Evolutionary conservation across 331 rosid genomes (phyloP), one percentile per base, ranked within the genome.

Genomic region (Saraca asoca): DNA sequence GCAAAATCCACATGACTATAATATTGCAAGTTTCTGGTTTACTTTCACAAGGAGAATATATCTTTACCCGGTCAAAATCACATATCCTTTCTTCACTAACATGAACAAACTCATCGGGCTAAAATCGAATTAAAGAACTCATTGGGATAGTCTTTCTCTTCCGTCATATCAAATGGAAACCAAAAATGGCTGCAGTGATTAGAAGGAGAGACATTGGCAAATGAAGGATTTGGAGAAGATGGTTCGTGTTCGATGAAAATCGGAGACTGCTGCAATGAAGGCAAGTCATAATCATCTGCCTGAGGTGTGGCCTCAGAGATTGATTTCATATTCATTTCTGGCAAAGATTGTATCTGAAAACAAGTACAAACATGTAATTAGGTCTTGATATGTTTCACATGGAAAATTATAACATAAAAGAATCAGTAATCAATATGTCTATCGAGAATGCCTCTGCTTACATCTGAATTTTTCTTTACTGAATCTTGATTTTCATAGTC

Each of bases 51-150:
- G 48, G 58, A 55, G 34, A 48, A 11, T 5, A 39, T 14, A 35
- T 58, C n/a, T 46, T 58, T 75, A 84, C 90, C 83, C 0, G 64
- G 15, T 7, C 12, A 52, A 54, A 19, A 68, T 43, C 20, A 20
- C 49, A 12, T 9, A 12, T 24, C 56, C 12, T 59, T 52, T 17
- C 74, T 51, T 20, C 60, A 0, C 0, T 9, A 11, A 2, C 0
- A 29, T 0, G 0, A n/a, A 43, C 46, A 19, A 61, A 70, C 24
- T 57, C 58, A 0, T 51, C 60, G 31, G 60, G 9, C 67, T 2
- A 58, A 1, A 39, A 64, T 0, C 5, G 62, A 12, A 34, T 37
- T 41, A 11, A 45, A 5, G 53, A 66, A 20, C 45, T 58, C 64
- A 7, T 75, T 68, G 2, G 48, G 29, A 13, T 54, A 11, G 39